Conservation (phyloP, 169 alveolate genomes). For the Plasmodium coatneyi region DNA sequence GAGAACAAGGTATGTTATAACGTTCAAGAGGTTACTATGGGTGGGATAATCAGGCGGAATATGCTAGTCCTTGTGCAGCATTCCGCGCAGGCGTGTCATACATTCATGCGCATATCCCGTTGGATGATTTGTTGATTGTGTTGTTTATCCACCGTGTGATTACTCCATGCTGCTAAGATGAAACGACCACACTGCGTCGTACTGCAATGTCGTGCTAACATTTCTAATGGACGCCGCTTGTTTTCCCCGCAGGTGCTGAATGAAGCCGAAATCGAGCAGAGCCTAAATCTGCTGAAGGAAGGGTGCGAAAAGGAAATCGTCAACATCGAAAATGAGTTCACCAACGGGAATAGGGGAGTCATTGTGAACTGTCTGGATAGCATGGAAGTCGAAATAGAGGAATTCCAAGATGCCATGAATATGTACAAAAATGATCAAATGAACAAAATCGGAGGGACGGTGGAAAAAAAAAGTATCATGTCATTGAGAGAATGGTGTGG, state of each 20-base stretch:
- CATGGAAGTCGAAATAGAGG: slow-evolving; percentile 69
- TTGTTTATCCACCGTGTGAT: not conserved
- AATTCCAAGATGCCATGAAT: slow-evolving; percentile 79
- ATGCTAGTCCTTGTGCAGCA: not conserved
- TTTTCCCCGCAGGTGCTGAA: slow-evolving; percentile 27
- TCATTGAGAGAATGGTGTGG: slow-evolving; percentile 82
- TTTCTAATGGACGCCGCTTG: not conserved
- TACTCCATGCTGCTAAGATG: not conserved
- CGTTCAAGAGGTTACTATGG: not conserved
- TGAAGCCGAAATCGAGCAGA: slow-evolving; percentile 71
- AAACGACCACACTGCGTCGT: not conserved
- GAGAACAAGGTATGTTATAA: slow-evolving; percentile 76
- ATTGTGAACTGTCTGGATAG: slow-evolving; percentile 53
- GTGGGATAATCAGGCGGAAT: not conserved
- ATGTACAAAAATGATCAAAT: slow-evolving; percentile 78
- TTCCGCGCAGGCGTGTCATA: not conserved
- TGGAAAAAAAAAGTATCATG: slow-evolving; percentile 79
- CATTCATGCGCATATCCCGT: not conserved
- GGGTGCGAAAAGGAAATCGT: slow-evolving; percentile 41
- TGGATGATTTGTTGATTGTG: not conserved
- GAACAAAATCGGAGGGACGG: slow-evolving; percentile 78
- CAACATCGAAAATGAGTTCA: slow-evolving; percentile 53
- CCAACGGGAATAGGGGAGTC: slow-evolving; percentile 72
- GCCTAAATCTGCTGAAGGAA: slow-evolving; percentile 60
- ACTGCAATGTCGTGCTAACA: not conserved